Base-by-base conservation (phyloP, 2,329 filamentous ascomycete species). In the Trichoderma sp. region DNA sequence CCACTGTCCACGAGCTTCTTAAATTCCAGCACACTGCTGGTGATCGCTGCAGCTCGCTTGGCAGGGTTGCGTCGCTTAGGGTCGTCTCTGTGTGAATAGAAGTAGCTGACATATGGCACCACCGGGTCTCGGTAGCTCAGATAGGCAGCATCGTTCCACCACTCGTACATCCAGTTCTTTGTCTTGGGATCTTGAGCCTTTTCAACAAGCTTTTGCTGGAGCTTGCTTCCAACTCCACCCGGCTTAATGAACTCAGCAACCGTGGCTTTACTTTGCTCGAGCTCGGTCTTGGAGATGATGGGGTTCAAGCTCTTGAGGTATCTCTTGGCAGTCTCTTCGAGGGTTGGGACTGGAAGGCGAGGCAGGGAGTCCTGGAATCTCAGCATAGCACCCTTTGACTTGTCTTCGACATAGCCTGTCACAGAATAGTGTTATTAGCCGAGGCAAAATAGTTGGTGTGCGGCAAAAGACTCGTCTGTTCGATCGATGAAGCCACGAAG, bases 31-130 rank as follows among this genome's bases (percentile, higher is more conserved):
- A 89, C 91, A 8, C 93, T 91, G 1, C 92, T 93, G 1, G 92
- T 90, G 73, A 99, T 91, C 72, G 95, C 94, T 4, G 96, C 96
- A 4, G 96, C 96, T 72, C 96, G 92, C 86, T 96, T 97, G 71
- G 91, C 90, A 0, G 96, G 96, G 80, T 97, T 89, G 71, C 94
- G 90, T 73, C 95, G 89, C 77, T 90, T 87, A 74, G 93, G 90
- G 81, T 99, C 96, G 81, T 99, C 96, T 74, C 93, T 89, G 84
- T 98, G 95, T 67, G 94, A 97, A 85, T 99, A 99, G 84, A 99
- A 99, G 87, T 99, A 99, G 81, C 93, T 97, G 77, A 99, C 96
- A 79, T 98, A 99, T 71, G 96, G 96, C 21, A 98, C 92, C 58
- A 99, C 93, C 13, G 96, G 96, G 79, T 98, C 96, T 73, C 95